A percentile compares a stretch with the other conserved stretches of the same genome.
Evolutionary conservation across 768 basidiomycete species (phyloP).

Genomic region (Mycena albidolilacea): DNA sequence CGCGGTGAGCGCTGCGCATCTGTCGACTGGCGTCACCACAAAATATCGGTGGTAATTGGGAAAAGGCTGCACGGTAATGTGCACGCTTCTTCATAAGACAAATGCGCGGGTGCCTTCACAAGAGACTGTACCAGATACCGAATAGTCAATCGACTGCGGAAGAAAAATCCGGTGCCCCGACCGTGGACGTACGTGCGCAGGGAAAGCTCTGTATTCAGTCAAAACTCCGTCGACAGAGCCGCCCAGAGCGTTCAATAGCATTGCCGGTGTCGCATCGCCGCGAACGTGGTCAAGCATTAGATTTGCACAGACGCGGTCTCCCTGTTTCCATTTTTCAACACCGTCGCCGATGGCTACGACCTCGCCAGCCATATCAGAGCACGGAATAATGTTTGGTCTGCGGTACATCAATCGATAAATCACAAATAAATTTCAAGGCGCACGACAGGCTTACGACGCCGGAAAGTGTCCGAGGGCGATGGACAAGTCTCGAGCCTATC

Average conservation of each 20-base stretch:
- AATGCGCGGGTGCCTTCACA: constrained; percentile 58
- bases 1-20: constrained; percentile 74
- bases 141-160: background rate
- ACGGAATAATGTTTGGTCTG: background rate
- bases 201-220: background rate
- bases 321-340: background rate
- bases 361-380: background rate
- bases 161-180: too few relatives aligned
- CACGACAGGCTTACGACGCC: background rate
- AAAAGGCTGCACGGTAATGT: constrained; percentile 51
- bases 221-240: background rate
- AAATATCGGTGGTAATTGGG: background rate
- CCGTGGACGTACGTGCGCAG: background rate
- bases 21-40: constrained; percentile 34
- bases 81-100: constrained; percentile 62
- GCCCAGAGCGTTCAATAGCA: background rate
- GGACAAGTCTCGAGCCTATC: background rate
- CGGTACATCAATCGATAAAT: background rate
- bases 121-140: constrained; percentile 50
- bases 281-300: background rate
- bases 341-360: background rate
- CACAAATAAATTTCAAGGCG: background rate
- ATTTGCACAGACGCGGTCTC: constrained; percentile 11
- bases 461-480: background rate
- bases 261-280: background rate